Evolutionary conservation across 2,329 filamentous ascomycete species (phyloP).

Genomic region (Lizonia empirigonia): DNA sequence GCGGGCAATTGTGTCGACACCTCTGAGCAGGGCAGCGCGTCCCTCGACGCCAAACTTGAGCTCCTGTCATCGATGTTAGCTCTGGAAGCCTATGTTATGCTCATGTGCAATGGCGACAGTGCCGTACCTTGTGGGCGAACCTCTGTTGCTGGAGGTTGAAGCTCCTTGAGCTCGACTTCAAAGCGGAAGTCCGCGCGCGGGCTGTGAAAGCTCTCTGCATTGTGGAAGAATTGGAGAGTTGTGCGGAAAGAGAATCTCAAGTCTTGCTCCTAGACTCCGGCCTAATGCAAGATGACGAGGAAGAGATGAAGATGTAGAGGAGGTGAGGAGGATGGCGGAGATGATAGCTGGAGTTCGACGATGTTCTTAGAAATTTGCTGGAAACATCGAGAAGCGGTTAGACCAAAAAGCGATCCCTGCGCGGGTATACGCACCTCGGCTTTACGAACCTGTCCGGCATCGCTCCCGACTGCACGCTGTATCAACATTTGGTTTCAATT

Average conservation of each 20-base stretch:
- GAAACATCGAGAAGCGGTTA: slow-evolving; percentile 29
- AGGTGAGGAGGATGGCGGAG: slow-evolving; percentile 30
- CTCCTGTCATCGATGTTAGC: slow-evolving; percentile 63
- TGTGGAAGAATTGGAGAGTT: slow-evolving; percentile 50
- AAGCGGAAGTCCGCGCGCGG: slow-evolving; percentile 77
- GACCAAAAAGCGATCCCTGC: slow-evolving; percentile 14
- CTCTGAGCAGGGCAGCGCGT: slow-evolving; percentile 83
- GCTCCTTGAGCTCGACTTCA: slow-evolving; percentile 67
- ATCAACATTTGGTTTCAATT: not conserved
- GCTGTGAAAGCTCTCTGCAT: slow-evolving; percentile 97
- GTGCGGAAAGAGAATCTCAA: slow-evolving; percentile 31
- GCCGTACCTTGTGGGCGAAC: slow-evolving; percentile 92
- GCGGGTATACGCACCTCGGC: slow-evolving; percentile 11
- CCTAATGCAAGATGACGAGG: slow-evolving; percentile 42
- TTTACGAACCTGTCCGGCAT: slow-evolving; percentile 12
- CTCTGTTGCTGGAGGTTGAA: slow-evolving; percentile 84
- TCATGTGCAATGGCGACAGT: not conserved
- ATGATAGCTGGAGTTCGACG: slow-evolving; percentile 17
- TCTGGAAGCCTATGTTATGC: not conserved
- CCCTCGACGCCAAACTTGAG: slow-evolving; percentile 98
- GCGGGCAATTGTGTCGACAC: slow-evolving; percentile 95
- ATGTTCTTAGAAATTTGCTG: slow-evolving; percentile 27
- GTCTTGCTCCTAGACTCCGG: slow-evolving; percentile 45
- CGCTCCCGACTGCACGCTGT: slow-evolving; percentile 1
- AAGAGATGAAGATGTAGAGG: slow-evolving; percentile 31